Base-by-base conservation (phyloP, 2,329 filamentous ascomycete genomes). In the Cyphellophora europaea region DNA sequence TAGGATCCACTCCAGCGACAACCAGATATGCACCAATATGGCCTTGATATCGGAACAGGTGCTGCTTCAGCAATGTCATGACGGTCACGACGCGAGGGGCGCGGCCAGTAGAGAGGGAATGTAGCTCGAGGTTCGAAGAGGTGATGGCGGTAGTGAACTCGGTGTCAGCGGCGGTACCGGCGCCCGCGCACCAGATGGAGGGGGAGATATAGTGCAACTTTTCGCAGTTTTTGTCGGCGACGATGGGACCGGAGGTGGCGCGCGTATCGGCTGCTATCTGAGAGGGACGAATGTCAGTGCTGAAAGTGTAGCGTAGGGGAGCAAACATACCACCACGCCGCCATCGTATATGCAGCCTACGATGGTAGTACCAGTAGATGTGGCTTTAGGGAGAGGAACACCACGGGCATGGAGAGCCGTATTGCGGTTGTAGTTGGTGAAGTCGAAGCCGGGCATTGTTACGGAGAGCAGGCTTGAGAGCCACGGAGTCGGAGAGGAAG, bases 211-310 rank as follows among this genome's bases (percentile, higher is more conserved):
- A 98, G 70, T 98, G 91, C 47, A 98, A 79, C 71, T 98, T 98
- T 69, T 98, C 89, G 71, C 91, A 96, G 75, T 98, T 98, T 85
- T 98, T 98, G 77, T 98, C 91, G 64, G 93, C 93, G 52, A 98
- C 91, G 65, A 98, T 98, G 49, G 91, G 88, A 21, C 91, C 91
- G 47, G 84, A 93, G 30, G 91, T 98, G 46, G 91, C 91, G 75
- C 91, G 79, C 49, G 91, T 98, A 67, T 98, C 91, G 67, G 91
- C 91, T 45, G 91, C 91, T 63, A 98, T 96, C 82, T 88, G 52
- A 35, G 25, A 19, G 40, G 45, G 6, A 23, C 30, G n/a, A n/a
- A 34, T 35, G 39, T 39, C 35, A 47, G 53, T 53, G 23, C n/a
- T 25, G n/a, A 12, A 3, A 29, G n/a, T 18, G 27, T 23, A 30